phyloP scores from a whole-genome alignment of 306 rosid species.

The Casuarina cunninghamiana region DNA sequence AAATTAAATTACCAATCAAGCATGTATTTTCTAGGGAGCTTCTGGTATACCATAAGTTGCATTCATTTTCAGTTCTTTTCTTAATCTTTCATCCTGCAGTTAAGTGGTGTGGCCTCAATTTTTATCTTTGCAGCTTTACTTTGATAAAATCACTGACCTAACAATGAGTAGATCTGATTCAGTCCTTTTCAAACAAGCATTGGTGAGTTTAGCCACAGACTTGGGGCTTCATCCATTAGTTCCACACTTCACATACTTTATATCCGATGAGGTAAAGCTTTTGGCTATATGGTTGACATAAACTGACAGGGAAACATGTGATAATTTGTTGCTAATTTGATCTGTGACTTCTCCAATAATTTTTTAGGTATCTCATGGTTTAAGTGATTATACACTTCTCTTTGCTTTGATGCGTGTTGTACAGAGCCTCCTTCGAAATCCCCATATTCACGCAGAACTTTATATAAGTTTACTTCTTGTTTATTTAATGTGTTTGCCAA shows the following conservation, averaged over 20 bases:
- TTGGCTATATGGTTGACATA: constrained; percentile 5
- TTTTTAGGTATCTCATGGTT: constrained; percentile 61
- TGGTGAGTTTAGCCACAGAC: constrained; percentile 77
- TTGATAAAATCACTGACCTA: constrained; percentile 66
- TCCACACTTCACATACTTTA: constrained; percentile 76
- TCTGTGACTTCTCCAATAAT: constrained; percentile 27
- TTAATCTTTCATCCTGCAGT: constrained; percentile 1
- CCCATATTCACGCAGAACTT: constrained; percentile 77
- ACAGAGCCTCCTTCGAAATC: constrained; percentile 78
- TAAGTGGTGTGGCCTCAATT: constrained; percentile 21
- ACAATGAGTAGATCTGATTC: constrained; percentile 60
- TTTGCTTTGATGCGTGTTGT: constrained; percentile 83
- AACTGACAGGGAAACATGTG: neutral
- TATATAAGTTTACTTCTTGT: constrained; percentile 55
- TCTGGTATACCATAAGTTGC: constrained; percentile 50
- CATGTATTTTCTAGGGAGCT: constrained; percentile 79
- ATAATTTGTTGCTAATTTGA: constrained; percentile 18
- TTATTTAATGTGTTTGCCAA: neutral
- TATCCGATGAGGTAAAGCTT: constrained; percentile 78
- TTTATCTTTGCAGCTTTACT: constrained; percentile 71
- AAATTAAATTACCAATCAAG: constrained; percentile 72
- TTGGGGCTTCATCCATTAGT: constrained; percentile 88
- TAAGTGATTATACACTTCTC: constrained; percentile 48
- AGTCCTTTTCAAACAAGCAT: constrained; percentile 59
- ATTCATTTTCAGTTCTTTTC: constrained; percentile 8